Conservation (phyloP, 352 stramenopile species). For the Phytophthora fragariaefolia region DNA sequence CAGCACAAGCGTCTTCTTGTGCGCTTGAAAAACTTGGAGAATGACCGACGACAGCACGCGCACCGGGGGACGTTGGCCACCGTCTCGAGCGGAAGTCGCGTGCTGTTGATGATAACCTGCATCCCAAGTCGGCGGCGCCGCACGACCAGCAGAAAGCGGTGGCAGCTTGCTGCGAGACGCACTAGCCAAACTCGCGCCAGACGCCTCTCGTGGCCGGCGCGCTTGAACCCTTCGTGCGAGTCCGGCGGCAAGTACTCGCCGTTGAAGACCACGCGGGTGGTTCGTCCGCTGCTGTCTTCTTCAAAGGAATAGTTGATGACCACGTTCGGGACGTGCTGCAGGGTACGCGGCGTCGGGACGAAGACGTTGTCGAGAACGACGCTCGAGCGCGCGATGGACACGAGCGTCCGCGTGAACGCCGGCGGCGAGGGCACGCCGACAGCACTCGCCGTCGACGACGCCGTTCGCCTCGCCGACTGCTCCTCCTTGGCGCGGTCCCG, state of each 20-base stretch:
- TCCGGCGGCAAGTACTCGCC: constrained; percentile 44
- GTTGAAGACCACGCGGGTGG: constrained; percentile 51
- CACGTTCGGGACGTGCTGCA: constrained; percentile 46
- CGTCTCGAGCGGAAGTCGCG: constrained; percentile 33
- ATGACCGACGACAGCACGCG: constrained; percentile 51
- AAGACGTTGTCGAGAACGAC: constrained; percentile 21
- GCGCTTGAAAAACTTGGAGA: constrained; percentile 40
- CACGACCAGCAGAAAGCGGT: constrained; percentile 49
- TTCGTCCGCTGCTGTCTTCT: constrained; percentile 37
- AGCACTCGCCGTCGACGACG: constrained; percentile 29
- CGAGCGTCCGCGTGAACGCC: constrained; percentile 44
- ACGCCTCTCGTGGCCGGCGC: constrained; percentile 35
- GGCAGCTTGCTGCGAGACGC: constrained; percentile 41
- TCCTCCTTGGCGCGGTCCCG: constrained; percentile 34
- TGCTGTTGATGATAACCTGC: constrained; percentile 48
- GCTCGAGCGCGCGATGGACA: constrained; percentile 31
- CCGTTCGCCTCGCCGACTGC: constrained; percentile 23
- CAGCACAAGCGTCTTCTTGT: constrained; percentile 45
- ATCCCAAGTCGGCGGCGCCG: constrained; percentile 54
- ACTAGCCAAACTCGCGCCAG: constrained; percentile 37
- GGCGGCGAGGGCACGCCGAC: constrained; percentile 7
- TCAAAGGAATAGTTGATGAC: constrained; percentile 56
- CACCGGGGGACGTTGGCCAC: constrained; percentile 37
- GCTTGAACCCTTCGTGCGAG: constrained; percentile 31
- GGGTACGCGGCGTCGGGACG: constrained; percentile 1